These are phyloP conservation scores for Cantharellus cinnabarinus DNA, from an alignment of 768 basidiomycete species.

Conservation along the genomic window DNA sequence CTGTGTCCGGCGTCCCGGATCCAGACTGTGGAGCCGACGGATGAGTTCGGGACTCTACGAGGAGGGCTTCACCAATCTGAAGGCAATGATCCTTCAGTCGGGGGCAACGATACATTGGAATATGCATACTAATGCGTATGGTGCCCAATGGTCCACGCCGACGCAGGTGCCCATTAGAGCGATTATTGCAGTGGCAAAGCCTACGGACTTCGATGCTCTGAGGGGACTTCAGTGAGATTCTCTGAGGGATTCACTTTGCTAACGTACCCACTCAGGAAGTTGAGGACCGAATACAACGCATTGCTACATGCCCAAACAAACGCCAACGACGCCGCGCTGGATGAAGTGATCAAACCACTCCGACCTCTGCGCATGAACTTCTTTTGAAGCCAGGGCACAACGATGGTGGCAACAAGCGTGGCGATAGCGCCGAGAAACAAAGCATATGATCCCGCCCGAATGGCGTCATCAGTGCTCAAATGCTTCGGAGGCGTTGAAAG, in stretches of 20 bases:
- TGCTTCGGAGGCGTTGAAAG: neutral
- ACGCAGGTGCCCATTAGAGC: conserved; percentile 70
- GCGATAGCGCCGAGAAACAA: neutral
- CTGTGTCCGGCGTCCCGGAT: too few species aligned
- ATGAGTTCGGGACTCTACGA: neutral
- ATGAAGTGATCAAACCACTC: neutral
- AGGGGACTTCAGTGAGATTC: conserved; percentile 2
- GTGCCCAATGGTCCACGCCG: conserved; percentile 85
- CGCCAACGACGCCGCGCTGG: conserved; percentile 26
- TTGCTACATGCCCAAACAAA: conserved; percentile 7
- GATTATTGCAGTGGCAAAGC: conserved; percentile 54
- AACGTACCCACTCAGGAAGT: neutral
- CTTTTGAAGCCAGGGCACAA: neutral
- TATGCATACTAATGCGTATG: conserved; percentile 58
- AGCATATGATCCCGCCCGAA: neutral
- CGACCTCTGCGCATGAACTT: neutral
- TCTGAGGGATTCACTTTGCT: neutral
- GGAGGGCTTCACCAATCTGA: conserved; percentile 67
- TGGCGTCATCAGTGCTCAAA: neutral
- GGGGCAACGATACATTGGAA: conserved; percentile 3
- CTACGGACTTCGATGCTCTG: conserved; percentile 53
- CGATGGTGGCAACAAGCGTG: neutral
- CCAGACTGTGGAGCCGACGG: neutral
- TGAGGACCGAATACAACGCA: neutral
- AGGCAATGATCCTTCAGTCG: neutral